Evolutionary conservation across 2,329 filamentous ascomycete genomes (phyloP).

Genomic region (Hymenoscyphus linearis): DNA sequence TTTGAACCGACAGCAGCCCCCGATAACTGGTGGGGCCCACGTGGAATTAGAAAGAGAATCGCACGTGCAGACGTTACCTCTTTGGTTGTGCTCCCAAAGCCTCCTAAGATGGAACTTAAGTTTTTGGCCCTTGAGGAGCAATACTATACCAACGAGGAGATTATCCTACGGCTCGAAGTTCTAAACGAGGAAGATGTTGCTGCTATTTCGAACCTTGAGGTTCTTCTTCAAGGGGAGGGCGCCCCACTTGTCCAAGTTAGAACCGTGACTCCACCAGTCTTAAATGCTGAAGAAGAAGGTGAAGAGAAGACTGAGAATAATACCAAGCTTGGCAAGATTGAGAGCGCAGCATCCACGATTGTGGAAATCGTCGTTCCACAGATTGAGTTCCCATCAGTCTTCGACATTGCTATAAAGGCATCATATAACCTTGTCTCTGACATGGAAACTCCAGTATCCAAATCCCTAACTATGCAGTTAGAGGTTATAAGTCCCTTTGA

Average conservation of each 20-base stretch:
- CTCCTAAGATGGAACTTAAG: slow-evolving; percentile 81
- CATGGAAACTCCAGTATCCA: slow-evolving; percentile 72
- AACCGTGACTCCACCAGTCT: slow-evolving; percentile 1
- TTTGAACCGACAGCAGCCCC: slow-evolving; percentile 40
- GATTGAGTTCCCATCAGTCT: slow-evolving; percentile 46
- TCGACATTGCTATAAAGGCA: slow-evolving; percentile 67
- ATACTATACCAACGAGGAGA: slow-evolving; percentile 79
- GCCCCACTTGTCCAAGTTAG: slow-evolving; percentile 43
- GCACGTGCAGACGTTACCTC: slow-evolving; percentile 46
- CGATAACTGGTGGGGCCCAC: slow-evolving; percentile 47
- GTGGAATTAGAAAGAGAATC: slow-evolving; percentile 40
- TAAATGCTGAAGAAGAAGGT: slow-evolving; percentile 2
- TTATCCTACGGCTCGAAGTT: slow-evolving; percentile 64
- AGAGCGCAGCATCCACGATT: slow-evolving; percentile 38
- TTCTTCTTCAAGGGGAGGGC: slow-evolving; percentile 57
- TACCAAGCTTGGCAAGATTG: slow-evolving; percentile 36
- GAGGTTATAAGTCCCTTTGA: slow-evolving; percentile 81
- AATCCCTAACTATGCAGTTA: slow-evolving; percentile 63
- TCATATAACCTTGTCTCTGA: slow-evolving; percentile 78
- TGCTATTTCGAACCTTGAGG: slow-evolving; percentile 65
- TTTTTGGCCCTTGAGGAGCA: slow-evolving; percentile 58
- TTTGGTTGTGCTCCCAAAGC: slow-evolving; percentile 76
- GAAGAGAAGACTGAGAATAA: slow-evolving; percentile 11
- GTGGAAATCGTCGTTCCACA: slow-evolving; percentile 47
- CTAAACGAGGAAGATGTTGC: slow-evolving; percentile 79